Evolutionary conservation across 306 rosid species (phyloP), one percentile per base, ranked within the genome.

Genomic region (Dryas octopetala): DNA sequence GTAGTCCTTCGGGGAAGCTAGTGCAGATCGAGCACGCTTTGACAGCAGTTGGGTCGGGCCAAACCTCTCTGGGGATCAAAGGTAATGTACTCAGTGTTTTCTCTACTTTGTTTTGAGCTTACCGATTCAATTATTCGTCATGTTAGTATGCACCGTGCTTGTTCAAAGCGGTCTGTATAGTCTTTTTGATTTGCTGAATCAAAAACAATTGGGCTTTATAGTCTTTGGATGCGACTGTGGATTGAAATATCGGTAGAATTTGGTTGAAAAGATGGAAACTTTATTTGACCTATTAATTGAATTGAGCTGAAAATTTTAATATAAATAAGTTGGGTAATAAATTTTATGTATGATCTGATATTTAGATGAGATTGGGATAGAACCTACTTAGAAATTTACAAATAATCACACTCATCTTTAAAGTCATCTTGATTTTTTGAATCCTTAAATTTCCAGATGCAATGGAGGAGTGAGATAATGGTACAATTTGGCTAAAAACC

Each of bases 21-120:
- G 99, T 90, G 76, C 97, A 92, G 91, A 95, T 95, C 89, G 99
- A 95, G 62, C 99, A 95, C 86, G 97, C 97, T 40, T 84, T 95
- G 83, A 95, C 99, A 7, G 96, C 97, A 41, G 97, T 92, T 59
- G 99, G 96, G 16, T 95, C 99, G 47, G 98, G 98, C 68, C 99
- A 95, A 84, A 95, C 98, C 9, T 95, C 99, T 57, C 87, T 95
- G 17, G 99, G 99, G 28, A 95, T 95, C 82, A 95, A 92, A 85
- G 99, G 99, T 95, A 68, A 1, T 49, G 61, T 23, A 15, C 64
- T 47, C n/a, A 4, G 4, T 46, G 26, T 1, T 40, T 50, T 74
- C 54, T 58, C 40, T 16, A 66, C 66, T 47, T 63, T 49, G 6
- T 38, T 70, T 23, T 23, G 14, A 28, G 16, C 0, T 16, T 51